Conservation (phyloP, 495 filamentous ascomycete species). For the Podospora conica region DNA sequence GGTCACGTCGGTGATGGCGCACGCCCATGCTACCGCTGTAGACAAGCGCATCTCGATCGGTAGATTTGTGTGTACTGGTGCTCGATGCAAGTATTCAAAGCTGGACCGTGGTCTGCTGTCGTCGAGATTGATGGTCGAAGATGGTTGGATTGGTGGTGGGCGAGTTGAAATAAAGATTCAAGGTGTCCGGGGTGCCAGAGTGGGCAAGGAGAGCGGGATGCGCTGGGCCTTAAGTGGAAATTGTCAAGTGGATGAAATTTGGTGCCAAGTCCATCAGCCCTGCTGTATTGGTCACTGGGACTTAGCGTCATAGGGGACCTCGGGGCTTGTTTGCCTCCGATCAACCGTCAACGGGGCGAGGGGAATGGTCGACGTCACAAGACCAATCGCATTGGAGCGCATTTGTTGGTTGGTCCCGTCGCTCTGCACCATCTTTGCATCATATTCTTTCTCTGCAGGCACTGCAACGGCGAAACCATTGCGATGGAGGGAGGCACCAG, state of each 20-base stretch:
- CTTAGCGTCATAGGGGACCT: background rate
- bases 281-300: background rate
- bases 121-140: background rate
- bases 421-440: too few species aligned
- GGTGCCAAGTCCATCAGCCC: background rate
- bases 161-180: background rate
- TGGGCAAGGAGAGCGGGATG: background rate
- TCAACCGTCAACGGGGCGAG: too few species aligned
- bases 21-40: constrained; percentile 1
- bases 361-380: background rate
- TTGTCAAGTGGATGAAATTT: background rate
- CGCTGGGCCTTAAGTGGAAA: background rate
- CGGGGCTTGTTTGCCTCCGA: too few species aligned
- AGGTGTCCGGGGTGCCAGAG: background rate
- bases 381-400: background rate
- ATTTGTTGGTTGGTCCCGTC: background rate
- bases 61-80: background rate
- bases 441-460: background rate
- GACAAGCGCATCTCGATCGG: background rate
- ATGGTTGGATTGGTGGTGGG: background rate
- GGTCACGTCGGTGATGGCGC: constrained; percentile 10
- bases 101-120: background rate
- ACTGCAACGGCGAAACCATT: background rate
- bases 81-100: background rate
- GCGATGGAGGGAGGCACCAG: too few species aligned